Evolutionary conservation across 2,329 filamentous ascomycete species (phyloP).

Genomic region (Neonectria faginata): DNA sequence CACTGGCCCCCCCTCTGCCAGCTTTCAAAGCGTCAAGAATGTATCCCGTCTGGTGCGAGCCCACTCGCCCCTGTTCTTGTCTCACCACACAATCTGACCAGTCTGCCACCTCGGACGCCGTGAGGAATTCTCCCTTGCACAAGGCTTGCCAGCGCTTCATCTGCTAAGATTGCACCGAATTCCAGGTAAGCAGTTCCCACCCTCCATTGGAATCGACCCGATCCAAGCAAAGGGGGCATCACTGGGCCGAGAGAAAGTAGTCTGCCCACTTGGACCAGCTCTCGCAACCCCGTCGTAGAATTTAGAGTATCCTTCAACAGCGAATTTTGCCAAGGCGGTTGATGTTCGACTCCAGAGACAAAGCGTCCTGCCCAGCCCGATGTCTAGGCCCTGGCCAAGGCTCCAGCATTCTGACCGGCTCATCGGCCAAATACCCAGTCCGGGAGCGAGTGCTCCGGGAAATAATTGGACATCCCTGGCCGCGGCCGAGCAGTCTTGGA

Average conservation of each 20-base stretch:
- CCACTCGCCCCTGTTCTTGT: constrained; percentile 40
- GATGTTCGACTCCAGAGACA: background rate
- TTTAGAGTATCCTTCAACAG: background rate
- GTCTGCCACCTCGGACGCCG: constrained; percentile 12
- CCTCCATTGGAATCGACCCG: constrained; percentile 9
- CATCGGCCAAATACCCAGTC: background rate
- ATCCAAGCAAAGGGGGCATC: background rate
- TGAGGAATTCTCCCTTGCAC: constrained; percentile 30
- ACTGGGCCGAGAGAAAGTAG: background rate
- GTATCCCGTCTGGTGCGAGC: constrained; percentile 22
- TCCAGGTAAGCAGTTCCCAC: constrained; percentile 32
- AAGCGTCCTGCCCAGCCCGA: background rate
- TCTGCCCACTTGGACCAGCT: background rate
- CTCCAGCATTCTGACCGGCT: background rate
- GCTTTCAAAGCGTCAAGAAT: constrained; percentile 38
- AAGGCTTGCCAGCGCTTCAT: constrained; percentile 17
- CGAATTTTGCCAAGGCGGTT: too few relatives aligned
- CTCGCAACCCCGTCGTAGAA: background rate
- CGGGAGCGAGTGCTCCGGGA: background rate
- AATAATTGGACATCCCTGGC: background rate
- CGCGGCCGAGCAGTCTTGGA: background rate
- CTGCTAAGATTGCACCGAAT: constrained; percentile 38
- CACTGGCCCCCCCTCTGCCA: constrained; percentile 34
- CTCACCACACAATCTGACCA: constrained; percentile 33
- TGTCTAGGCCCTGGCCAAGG: background rate